Conservation (phyloP, 768 basidiomycete genomes). For the Galerina marginata region DNA sequence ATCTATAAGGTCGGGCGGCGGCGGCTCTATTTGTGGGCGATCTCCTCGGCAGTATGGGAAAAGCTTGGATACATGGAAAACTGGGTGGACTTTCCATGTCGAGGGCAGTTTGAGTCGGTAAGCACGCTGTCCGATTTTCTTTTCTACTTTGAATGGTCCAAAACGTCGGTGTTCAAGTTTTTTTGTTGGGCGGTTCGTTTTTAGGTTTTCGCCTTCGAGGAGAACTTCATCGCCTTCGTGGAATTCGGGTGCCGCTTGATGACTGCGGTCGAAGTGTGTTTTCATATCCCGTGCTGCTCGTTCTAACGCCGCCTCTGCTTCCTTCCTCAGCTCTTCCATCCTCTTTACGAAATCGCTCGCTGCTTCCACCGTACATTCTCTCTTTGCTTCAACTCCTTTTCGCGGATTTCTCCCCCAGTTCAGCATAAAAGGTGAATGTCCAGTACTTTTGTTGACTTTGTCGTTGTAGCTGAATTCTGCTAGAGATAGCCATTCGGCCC, state of each 20-base stretch:
- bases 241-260: not conserved
- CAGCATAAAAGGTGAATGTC: too few species aligned
- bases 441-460: too few species aligned
- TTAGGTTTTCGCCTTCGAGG: not conserved
- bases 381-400: not conserved
- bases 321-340: too few species aligned
- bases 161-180: too few species aligned
- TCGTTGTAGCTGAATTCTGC: too few species aligned
- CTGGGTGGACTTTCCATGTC: slow-evolving; percentile 3
- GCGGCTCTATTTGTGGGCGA: not conserved
- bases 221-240: slow-evolving; percentile 5
- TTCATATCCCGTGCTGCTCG: too few species aligned
- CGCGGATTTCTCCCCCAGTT: too few species aligned
- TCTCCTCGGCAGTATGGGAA: too few species aligned
- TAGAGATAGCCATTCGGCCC: too few species aligned
- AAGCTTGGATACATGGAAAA: not conserved
- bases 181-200: not conserved
- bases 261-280: too few species aligned
- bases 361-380: not conserved
- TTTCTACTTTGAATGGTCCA: not conserved
- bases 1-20: not conserved
- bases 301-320: too few species aligned
- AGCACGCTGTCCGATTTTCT: not conserved
- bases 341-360: slow-evolving; percentile 3
- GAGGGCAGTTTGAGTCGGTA: slow-evolving; percentile 8